Evolutionary conservation across 768 basidiomycete species (phyloP).

Genomic region (Gloeostereum incarnatum): DNA sequence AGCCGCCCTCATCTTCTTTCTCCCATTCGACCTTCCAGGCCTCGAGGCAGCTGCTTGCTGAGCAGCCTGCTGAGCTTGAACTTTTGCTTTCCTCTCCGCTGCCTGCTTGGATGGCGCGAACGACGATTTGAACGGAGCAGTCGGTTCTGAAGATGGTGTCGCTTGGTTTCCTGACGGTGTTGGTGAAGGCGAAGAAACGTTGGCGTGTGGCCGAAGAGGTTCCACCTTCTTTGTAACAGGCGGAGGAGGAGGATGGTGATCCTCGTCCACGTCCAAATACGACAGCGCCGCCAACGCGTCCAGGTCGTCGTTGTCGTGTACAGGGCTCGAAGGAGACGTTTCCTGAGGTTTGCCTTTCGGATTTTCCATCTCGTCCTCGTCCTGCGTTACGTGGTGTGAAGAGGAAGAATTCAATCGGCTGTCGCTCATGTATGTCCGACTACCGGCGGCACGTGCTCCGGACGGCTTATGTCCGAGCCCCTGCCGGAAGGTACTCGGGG

Average conservation of each 20-base stretch:
- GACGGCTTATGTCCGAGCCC: constrained; percentile 64
- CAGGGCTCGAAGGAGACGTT: background rate
- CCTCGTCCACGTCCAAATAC: constrained; percentile 54
- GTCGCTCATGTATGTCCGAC: constrained; percentile 68
- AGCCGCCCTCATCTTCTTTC: constrained; percentile 44
- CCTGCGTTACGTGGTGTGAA: constrained; percentile 9
- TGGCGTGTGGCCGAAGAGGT: constrained; percentile 23
- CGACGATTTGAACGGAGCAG: constrained; percentile 59
- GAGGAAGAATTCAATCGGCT: constrained; percentile 20
- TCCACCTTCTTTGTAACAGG: constrained; percentile 19
- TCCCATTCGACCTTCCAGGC: constrained; percentile 62
- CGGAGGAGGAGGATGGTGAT: constrained; percentile 22
- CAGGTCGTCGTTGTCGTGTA: constrained; percentile 34
- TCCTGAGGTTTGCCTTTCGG: background rate
- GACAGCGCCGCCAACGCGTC: constrained; percentile 76
- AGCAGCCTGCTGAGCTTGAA: constrained; percentile 77
- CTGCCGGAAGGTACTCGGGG: constrained; percentile 20
- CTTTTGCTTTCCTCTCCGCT: constrained; percentile 75
- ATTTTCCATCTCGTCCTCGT: constrained; percentile 9
- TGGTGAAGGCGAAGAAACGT: constrained; percentile 14
- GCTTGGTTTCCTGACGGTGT: constrained; percentile 12
- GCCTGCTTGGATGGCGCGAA: constrained; percentile 84
- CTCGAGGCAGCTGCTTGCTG: constrained; percentile 68
- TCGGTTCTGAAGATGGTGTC: constrained; percentile 9
- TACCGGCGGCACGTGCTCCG: constrained; percentile 77